Evolutionary conservation across 2,329 filamentous ascomycete genomes (phyloP).

Genomic region (Paecilomyces niveus): DNA sequence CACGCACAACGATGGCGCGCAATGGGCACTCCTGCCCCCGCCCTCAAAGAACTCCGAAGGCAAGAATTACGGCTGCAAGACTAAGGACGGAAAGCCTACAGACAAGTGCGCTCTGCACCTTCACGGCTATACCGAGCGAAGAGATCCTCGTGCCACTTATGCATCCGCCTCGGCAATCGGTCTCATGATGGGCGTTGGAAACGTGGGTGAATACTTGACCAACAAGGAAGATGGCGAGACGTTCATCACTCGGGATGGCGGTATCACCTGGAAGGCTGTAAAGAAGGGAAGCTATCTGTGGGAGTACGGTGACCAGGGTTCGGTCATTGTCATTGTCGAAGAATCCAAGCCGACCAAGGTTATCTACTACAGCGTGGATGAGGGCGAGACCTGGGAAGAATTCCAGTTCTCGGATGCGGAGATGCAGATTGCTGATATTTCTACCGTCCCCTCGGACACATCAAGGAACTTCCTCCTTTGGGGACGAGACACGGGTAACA

Average conservation of each 20-base stretch:
- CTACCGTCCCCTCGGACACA: constrained; percentile 79
- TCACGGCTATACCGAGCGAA: constrained; percentile 89
- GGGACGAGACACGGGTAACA: constrained; percentile 48
- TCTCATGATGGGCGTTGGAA: constrained; percentile 84
- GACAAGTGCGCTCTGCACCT: constrained; percentile 79
- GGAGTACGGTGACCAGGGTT: constrained; percentile 94
- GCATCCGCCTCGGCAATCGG: constrained; percentile 84
- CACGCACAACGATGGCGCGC: constrained; percentile 89
- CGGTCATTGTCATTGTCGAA: constrained; percentile 80
- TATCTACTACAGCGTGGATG: constrained; percentile 70
- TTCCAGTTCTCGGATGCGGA: constrained; percentile 66
- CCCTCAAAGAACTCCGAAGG: constrained; percentile 63
- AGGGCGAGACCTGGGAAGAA: constrained; percentile 71
- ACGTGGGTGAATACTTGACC: constrained; percentile 69
- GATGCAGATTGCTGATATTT: constrained; percentile 70
- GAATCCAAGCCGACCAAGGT: constrained; percentile 60
- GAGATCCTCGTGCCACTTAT: constrained; percentile 74
- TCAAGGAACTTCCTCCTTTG: constrained; percentile 90
- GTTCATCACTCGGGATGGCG: constrained; percentile 87
- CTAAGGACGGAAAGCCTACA: constrained; percentile 43
- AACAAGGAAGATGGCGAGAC: constrained; percentile 70
- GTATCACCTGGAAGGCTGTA: constrained; percentile 75
- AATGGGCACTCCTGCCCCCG: constrained; percentile 73
- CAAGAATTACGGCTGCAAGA: constrained; percentile 63
- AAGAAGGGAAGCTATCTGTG: constrained; percentile 86